Conservation (phyloP, 73 alveolate species). For the Uronychia setigera region DNA sequence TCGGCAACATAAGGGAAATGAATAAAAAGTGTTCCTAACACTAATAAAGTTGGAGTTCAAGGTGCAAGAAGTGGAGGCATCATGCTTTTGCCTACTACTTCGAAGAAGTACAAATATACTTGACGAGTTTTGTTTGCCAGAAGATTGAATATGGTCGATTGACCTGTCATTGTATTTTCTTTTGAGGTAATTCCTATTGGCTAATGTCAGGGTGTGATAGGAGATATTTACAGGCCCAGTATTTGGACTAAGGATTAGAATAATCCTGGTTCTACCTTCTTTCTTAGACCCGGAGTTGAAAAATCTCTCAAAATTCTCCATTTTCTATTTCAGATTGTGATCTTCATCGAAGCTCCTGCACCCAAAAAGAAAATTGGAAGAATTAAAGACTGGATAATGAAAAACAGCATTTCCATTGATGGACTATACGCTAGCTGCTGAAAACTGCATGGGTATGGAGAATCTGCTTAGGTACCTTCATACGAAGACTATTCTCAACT, state of each 20-base stretch:
- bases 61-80: not conserved
- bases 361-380: not conserved
- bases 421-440: not conserved
- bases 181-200: too few species aligned
- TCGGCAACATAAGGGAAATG: not conserved
- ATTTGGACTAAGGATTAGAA: not conserved
- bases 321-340: not conserved
- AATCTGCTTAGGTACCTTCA: not conserved
- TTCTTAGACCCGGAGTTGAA: not conserved
- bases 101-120: not conserved
- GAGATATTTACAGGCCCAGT: not conserved
- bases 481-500: not conserved
- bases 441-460: not conserved
- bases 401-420: not conserved
- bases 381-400: not conserved
- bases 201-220: slow-evolving; percentile 1
- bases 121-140: not conserved
- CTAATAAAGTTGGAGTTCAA: not conserved
- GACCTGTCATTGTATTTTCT: not conserved
- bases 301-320: not conserved
- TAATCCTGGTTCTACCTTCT: not conserved
- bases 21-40: not conserved
- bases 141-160: not conserved
- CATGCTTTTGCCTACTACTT: not conserved
- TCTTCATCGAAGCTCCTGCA: not conserved